These are phyloP conservation scores for Piromyces sp. DNA, from an alignment of 192 early-diverging fungal genomes.

Conservation along the genomic window DNA sequence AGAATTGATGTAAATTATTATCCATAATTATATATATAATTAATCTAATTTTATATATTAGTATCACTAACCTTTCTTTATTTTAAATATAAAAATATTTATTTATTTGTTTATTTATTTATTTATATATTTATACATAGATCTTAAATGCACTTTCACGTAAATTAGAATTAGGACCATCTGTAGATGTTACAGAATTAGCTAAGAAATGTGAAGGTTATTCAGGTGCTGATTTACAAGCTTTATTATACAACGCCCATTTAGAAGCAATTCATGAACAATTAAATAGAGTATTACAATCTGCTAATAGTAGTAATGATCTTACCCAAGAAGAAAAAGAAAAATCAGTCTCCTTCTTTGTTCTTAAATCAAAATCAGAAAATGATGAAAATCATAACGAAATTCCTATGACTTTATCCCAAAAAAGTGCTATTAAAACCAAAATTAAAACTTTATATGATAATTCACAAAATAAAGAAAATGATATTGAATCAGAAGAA, in stretches of 20 bases:
- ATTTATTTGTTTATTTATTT: no score
- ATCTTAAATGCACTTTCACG: conserved; percentile 59
- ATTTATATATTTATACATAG: no score
- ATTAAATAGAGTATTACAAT: neutral
- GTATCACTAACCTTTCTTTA: neutral
- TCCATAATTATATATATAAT: neutral
- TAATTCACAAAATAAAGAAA: neutral
- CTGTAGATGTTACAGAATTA: conserved; percentile 41
- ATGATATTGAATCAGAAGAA: neutral
- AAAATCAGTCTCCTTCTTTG: neutral
- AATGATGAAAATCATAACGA: neutral
- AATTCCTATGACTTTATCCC: neutral
- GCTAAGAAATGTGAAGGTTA: conserved; percentile 54
- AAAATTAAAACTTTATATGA: neutral
- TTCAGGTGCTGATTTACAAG: conserved; percentile 89
- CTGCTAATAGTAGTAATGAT: neutral
- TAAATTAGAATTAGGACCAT: conserved; percentile 44
- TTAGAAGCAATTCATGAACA: conserved; percentile 68
- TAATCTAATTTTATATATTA: neutral
- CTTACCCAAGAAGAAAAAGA: neutral
- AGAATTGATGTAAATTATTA: neutral
- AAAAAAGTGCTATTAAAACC: neutral
- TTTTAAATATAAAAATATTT: no score
- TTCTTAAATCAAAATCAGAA: neutral
- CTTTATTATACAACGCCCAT: conserved; percentile 78